Evolutionary conservation across 371 early-diverging fungal species (phyloP).

Genomic region (Mucor circinelloides): DNA sequence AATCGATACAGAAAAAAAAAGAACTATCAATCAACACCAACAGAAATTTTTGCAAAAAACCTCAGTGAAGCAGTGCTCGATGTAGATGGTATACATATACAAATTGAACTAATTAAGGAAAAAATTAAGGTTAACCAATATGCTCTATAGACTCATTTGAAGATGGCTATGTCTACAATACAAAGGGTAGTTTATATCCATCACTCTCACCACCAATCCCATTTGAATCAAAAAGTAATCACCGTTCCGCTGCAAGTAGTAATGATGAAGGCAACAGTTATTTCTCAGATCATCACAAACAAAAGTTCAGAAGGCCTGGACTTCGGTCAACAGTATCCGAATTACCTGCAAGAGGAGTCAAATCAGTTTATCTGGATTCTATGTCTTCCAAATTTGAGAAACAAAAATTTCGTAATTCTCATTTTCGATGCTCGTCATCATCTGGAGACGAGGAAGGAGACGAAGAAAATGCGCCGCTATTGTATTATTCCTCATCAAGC

Average conservation of each 20-base stretch:
- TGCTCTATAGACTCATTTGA: conserved; percentile 41
- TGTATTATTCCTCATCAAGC: conserved; percentile 14
- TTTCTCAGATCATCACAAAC: conserved; percentile 13
- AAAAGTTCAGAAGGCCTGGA: conserved; percentile 34
- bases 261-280: conserved; percentile 9
- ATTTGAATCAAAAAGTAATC: conserved; percentile 1
- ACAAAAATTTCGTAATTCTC: background rate
- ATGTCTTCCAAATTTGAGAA: conserved; percentile 11
- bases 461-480: conserved; percentile 24
- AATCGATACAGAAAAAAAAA: conserved; percentile 9
- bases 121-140: background rate
- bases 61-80: conserved; percentile 52
- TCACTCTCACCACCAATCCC: conserved; percentile 22
- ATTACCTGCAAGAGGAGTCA: conserved; percentile 31
- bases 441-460: conserved; percentile 23
- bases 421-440: conserved; percentile 4
- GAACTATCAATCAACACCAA: conserved; percentile 26
- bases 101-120: background rate
- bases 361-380: conserved; percentile 17
- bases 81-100: conserved; percentile 38
- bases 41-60: conserved; percentile 50
- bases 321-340: conserved; percentile 46
- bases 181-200: conserved; percentile 21
- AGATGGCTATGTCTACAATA: conserved; percentile 42
- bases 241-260: background rate